These are phyloP conservation scores for Hypericum androsaemum DNA, from an alignment of 345 rosid species.

Conservation along the genomic window DNA sequence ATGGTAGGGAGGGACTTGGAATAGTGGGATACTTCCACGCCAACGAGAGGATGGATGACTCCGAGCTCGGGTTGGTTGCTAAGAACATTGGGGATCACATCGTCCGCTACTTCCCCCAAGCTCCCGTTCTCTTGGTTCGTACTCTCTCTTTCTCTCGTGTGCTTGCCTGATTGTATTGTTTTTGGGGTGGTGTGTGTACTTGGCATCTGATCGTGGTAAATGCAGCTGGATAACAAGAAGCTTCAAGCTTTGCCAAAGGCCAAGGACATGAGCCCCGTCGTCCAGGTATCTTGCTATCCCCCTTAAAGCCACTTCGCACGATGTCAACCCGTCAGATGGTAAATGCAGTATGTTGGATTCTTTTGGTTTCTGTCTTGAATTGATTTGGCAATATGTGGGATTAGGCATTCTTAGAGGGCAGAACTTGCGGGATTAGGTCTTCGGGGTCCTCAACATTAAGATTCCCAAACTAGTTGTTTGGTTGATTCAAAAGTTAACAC, in stretches of 20 bases:
- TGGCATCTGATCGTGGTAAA: neutral
- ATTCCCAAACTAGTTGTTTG: too few relatives aligned
- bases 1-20: neutral
- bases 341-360: too few relatives aligned
- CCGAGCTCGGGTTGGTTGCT: constrained; percentile 57
- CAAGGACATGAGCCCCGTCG: constrained; percentile 54
- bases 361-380: too few relatives aligned
- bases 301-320: neutral
- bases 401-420: too few relatives aligned
- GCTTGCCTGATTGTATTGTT: neutral
- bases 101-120: constrained; percentile 71
- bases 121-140: constrained; percentile 67
- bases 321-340: neutral
- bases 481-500: too few relatives aligned
- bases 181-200: neutral
- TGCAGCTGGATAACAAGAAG: constrained; percentile 78
- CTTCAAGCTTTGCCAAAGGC: constrained; percentile 58
- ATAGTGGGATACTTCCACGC: constrained; percentile 71
- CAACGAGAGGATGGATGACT: constrained; percentile 78
- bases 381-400: too few relatives aligned
- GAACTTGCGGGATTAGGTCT: too few relatives aligned
- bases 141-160: neutral
- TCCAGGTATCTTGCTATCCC: constrained; percentile 57
- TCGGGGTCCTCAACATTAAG: too few relatives aligned
- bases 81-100: constrained; percentile 89